Evolutionary conservation across 2,329 filamentous ascomycete species (phyloP).

Genomic region (Akanthomyces muscarius): DNA sequence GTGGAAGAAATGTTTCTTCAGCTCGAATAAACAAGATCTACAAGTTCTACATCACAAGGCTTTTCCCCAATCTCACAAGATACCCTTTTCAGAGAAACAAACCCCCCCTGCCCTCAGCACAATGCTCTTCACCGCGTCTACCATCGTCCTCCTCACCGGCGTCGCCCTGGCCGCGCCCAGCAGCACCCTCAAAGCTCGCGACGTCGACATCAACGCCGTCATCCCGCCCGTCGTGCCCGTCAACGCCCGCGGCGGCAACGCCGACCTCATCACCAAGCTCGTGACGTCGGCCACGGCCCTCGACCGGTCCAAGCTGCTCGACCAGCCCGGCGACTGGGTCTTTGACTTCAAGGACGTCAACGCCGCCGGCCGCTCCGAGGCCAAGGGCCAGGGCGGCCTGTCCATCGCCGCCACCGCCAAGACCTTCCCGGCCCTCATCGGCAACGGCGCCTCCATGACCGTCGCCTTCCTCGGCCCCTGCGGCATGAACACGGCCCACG

Average conservation of each 20-base stretch:
- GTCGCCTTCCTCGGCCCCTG: constrained; percentile 47
- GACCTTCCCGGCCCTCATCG: constrained; percentile 48
- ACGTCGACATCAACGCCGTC: constrained; percentile 20
- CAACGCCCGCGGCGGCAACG: constrained; percentile 27
- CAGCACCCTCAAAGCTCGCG: neutral
- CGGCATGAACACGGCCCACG: constrained; percentile 48
- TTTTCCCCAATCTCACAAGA: neutral
- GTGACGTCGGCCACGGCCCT: constrained; percentile 28
- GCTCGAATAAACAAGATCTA: constrained; percentile 6
- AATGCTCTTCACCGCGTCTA: constrained; percentile 19
- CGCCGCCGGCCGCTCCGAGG: constrained; percentile 18
- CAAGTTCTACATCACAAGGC: neutral
- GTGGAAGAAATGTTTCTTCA: constrained; percentile 5
- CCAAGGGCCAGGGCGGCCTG: constrained; percentile 34
- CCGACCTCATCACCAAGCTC: constrained; percentile 28
- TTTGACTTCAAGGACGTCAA: constrained; percentile 38
- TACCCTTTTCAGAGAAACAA: neutral
- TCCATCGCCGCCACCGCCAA: constrained; percentile 39
- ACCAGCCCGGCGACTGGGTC: constrained; percentile 36
- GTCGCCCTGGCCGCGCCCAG: constrained; percentile 19
- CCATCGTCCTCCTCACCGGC: constrained; percentile 19
- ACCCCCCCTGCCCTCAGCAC: neutral
- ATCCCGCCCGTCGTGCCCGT: constrained; percentile 28
- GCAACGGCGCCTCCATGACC: constrained; percentile 43
- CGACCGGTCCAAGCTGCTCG: constrained; percentile 31